phyloP scores from a whole-genome alignment of 768 basidiomycete species.

The Suillus decipiens region DNA sequence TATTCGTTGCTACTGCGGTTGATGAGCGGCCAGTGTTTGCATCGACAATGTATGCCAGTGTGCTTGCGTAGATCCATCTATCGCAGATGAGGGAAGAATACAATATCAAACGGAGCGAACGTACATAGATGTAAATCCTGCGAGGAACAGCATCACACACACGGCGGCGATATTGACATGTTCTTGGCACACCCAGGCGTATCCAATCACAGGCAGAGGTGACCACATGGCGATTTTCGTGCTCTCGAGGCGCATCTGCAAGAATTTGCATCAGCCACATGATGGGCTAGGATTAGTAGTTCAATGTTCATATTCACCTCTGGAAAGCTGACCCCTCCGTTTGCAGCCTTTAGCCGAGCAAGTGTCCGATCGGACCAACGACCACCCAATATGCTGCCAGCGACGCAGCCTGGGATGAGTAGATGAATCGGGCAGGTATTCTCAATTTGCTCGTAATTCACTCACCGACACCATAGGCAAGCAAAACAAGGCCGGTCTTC shows the following conservation, averaged over 20 bases:
- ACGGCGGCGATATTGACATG: constrained; percentile 67
- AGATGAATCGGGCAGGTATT: neutral
- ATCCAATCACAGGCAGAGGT: constrained; percentile 62
- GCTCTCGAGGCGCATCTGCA: constrained; percentile 71
- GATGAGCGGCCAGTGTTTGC: constrained; percentile 82
- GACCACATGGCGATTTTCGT: constrained; percentile 53
- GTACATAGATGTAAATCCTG: constrained; percentile 71
- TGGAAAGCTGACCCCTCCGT: constrained; percentile 50
- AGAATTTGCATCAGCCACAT: neutral
- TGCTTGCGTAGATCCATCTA: constrained; percentile 62
- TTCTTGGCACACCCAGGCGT: constrained; percentile 74
- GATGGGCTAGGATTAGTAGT: neutral
- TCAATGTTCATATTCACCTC: constrained; percentile 50
- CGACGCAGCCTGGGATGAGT: constrained; percentile 41
- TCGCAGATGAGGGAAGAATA: neutral
- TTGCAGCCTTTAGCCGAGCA: constrained; percentile 39
- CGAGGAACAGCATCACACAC: constrained; percentile 69
- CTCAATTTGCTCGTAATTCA: neutral
- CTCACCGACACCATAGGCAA: constrained; percentile 70
- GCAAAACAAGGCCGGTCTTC: constrained; percentile 72
- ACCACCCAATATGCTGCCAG: constrained; percentile 60
- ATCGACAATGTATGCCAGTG: constrained; percentile 85
- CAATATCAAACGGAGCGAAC: constrained; percentile 22
- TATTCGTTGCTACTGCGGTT: constrained; percentile 74
- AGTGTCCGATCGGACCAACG: constrained; percentile 55